phyloP scores from a whole-genome alignment of 495 filamentous ascomycete species.

The Penicillium malachiteum region DNA sequence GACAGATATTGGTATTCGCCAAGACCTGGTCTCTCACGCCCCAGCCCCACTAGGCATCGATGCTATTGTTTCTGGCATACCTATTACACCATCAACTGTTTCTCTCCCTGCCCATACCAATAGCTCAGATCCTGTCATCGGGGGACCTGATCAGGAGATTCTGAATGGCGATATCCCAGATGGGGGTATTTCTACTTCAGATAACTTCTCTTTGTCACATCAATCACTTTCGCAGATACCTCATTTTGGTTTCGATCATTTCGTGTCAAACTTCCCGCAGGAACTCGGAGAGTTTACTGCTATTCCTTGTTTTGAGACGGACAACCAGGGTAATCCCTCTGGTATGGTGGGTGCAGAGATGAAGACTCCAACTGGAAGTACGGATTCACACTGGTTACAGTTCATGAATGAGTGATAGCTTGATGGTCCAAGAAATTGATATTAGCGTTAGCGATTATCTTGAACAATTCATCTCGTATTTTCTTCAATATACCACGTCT shows the following conservation, averaged over 20 bases:
- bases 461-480: neutral
- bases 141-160: constrained; percentile 14
- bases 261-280: constrained; percentile 48
- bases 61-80: constrained; percentile 9
- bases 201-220: constrained; percentile 34
- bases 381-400: constrained; percentile 40
- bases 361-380: constrained; percentile 20
- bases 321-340: constrained; percentile 27
- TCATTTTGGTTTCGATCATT: constrained; percentile 46
- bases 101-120: constrained; percentile 12
- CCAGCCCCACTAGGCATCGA: constrained; percentile 9
- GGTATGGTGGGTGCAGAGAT: constrained; percentile 23
- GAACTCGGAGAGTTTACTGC: constrained; percentile 49
- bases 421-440: neutral
- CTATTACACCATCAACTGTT: constrained; percentile 18
- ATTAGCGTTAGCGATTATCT: neutral
- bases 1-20: constrained; percentile 23
- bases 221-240: constrained; percentile 35
- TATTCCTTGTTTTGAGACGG: constrained; percentile 47
- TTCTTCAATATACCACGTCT: constrained; percentile 12
- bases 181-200: constrained; percentile 22
- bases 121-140: constrained; percentile 12
- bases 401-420: constrained; percentile 36
- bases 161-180: constrained; percentile 23
- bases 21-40: constrained; percentile 10